phyloP scores from a whole-genome alignment of 257 asterid species.

The Nicotiana tomentosiformis region DNA sequence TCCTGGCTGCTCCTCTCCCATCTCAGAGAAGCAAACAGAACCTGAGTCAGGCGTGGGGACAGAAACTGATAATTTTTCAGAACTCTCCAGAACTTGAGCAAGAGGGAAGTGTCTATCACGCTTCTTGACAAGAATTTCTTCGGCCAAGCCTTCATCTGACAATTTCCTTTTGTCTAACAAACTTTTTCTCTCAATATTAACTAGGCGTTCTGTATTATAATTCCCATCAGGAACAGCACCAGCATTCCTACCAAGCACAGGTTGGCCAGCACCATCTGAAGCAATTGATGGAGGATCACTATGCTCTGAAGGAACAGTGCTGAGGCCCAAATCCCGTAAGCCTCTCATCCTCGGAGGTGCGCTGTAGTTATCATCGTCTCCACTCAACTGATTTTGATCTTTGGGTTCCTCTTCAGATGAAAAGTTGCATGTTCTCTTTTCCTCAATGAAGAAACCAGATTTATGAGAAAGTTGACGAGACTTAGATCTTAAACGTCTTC shows the following conservation, averaged over 20 bases:
- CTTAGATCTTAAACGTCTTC: conserved; percentile 26
- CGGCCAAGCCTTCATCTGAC: conserved; percentile 34
- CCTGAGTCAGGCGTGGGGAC: conserved; percentile 24
- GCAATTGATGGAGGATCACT: conserved; percentile 36
- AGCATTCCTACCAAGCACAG: conserved; percentile 17
- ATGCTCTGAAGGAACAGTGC: conserved; percentile 47
- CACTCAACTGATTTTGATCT: conserved; percentile 45
- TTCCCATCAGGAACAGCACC: conserved; percentile 18
- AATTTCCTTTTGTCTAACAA: conserved; percentile 29
- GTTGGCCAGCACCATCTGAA: conserved; percentile 23
- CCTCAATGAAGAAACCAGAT: conserved; percentile 33
- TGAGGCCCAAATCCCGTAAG: conserved; percentile 75
- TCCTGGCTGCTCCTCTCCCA: conserved; percentile 62
- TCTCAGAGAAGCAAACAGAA: conserved; percentile 26
- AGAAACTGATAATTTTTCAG: conserved; percentile 28
- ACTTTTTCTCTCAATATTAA: conserved; percentile 12
- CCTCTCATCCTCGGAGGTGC: conserved; percentile 74
- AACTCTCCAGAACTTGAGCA: conserved; percentile 29
- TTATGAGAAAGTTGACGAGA: conserved; percentile 32
- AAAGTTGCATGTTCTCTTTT: conserved; percentile 35
- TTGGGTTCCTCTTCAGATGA: conserved; percentile 25
- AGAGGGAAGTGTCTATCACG: conserved; percentile 24
- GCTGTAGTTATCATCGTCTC: conserved; percentile 59
- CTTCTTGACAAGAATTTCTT: conserved; percentile 32
- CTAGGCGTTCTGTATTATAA: conserved; percentile 17